Base-by-base conservation (phyloP, 1,139 yeast species). In the Sugiyamaella castrensis region DNA sequence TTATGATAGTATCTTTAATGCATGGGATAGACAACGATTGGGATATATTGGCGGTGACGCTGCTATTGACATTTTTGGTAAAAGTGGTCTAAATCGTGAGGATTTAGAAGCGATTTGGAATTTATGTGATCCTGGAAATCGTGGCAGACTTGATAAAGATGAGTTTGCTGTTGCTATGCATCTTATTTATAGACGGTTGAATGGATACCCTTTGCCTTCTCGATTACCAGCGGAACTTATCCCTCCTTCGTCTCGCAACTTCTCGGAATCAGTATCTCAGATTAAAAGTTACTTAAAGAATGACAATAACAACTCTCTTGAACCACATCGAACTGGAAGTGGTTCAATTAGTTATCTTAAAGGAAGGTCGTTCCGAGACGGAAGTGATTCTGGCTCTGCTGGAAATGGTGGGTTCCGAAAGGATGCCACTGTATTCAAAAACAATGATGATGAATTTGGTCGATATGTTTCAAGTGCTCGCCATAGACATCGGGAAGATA, bases 101-200 rank as follows among this genome's bases (percentile, higher is more conserved):
- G 97, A 91, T 59, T 75, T 92, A 54, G 98, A 91, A 66, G 75
- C 82, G 34, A 87, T 92, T 55, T 92, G 98, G 98, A 88, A 88
- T 62, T 75, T 92, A 61, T 79, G 96, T n/a, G 98, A 92, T 65
- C 82, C 92, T 53, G 86, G 87, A 57, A 88, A 91, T 67, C 79
- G 88, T 46, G 98, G 97, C 13, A 79, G 77, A 46, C 87, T 92
- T 60, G 79, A 88, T 46, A 80, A 79, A 59, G 79, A 83, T 59
- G 98, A 92, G 68, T 92, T 92, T 68, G 83, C 95, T 1, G 92
- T 92, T 60, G 98, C 98, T 5, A 85, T 92, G 85, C 94, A 85
- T 66, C 77, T 94, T 61, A 95, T 94, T 34, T 94, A 89, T 67
- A 84, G 85, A 67, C 82, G 81, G 56, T 75, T 89, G 55, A 79